Evolutionary conservation across 2,329 filamentous ascomycete species (phyloP).

Genomic region (Aspergillus sojae): DNA sequence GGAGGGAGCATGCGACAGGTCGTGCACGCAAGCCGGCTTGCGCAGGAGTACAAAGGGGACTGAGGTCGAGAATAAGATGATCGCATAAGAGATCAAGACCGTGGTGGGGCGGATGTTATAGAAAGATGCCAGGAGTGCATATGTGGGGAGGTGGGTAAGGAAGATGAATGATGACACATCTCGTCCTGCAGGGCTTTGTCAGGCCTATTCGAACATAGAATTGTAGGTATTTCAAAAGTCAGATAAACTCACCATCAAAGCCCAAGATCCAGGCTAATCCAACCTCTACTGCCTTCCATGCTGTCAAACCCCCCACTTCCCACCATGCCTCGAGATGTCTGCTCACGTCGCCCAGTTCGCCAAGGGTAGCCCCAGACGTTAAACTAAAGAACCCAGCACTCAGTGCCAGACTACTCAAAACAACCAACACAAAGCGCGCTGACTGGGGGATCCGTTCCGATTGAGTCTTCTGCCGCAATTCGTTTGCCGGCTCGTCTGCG

Average conservation of each 20-base stretch:
- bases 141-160: constrained; percentile 73
- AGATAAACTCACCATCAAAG: constrained; percentile 59
- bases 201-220: background rate
- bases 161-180: constrained; percentile 68
- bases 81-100: constrained; percentile 62
- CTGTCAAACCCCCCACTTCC: constrained; percentile 61
- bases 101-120: constrained; percentile 69
- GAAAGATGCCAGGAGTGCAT: constrained; percentile 76
- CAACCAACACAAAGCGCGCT: constrained; percentile 48
- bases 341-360: constrained; percentile 69
- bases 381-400: constrained; percentile 67
- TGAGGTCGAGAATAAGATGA: constrained; percentile 70
- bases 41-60: constrained; percentile 77
- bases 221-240: background rate
- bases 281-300: constrained; percentile 66
- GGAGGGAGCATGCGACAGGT: constrained; percentile 49
- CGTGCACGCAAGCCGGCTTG: constrained; percentile 65
- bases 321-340: constrained; percentile 63
- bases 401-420: constrained; percentile 61
- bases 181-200: constrained; percentile 52
- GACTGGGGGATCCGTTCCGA: constrained; percentile 33
- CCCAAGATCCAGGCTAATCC: constrained; percentile 72
- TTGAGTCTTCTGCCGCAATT: constrained; percentile 18
- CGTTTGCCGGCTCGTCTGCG: constrained; percentile 7
- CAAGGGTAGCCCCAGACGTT: constrained; percentile 61